Evolutionary conservation across 108 stramenopile species (phyloP).

Genomic region (Mediolabrus comicus): DNA sequence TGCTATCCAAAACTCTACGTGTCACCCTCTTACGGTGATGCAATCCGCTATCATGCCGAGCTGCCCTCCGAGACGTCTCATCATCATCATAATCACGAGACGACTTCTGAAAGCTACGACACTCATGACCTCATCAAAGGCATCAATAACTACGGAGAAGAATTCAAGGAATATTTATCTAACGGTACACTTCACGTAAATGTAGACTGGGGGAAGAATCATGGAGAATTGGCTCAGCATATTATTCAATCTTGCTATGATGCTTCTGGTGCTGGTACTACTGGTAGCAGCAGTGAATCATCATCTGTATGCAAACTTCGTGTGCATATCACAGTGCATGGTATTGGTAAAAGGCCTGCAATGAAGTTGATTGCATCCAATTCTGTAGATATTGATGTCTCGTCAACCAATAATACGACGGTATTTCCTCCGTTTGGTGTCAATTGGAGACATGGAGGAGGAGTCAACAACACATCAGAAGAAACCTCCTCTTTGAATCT

Average conservation of each 20-base stretch:
- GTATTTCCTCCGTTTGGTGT: background rate
- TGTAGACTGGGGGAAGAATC: slow-evolving; percentile 5
- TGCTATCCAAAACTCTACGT: slow-evolving; percentile 20
- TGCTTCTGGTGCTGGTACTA: too few relatives aligned
- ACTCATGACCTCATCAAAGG: background rate
- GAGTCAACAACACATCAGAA: too few relatives aligned
- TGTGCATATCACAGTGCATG: background rate
- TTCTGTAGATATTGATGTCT: background rate
- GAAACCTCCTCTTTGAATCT: too few relatives aligned
- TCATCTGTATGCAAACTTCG: background rate
- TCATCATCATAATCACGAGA: too few relatives aligned
- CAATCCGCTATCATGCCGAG: slow-evolving; percentile 27
- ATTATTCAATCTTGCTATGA: background rate
- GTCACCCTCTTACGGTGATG: slow-evolving; percentile 23
- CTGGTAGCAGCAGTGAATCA: background rate
- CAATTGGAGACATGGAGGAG: background rate
- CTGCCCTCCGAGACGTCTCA: too few relatives aligned
- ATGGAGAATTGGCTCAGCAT: background rate
- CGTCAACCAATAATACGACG: background rate
- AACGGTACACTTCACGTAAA: background rate
- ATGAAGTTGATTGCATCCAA: slow-evolving; percentile 10
- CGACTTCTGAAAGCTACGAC: background rate
- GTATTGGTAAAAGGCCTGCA: background rate
- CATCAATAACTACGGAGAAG: background rate
- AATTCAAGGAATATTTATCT: background rate